Base-by-base conservation (phyloP, 2,329 filamentous ascomycete genomes). In the Plenodomus lindquistii region DNA sequence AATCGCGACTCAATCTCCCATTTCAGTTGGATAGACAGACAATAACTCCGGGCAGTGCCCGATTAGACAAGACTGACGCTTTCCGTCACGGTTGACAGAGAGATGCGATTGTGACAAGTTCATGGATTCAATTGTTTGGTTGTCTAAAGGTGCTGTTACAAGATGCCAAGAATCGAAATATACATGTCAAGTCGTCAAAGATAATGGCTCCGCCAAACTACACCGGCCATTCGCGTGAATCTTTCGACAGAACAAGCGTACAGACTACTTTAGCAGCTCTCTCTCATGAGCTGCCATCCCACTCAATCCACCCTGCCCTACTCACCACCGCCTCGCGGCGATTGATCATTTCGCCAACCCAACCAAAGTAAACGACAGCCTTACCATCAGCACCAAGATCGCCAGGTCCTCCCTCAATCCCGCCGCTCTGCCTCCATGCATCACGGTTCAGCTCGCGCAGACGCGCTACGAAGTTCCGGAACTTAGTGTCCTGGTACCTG, bases 371-470 rank as follows among this genome's bases (percentile, higher is more conserved):
- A 16, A 65, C 62, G 18, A 62, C 47, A 0, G 58, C 54, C 46
- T 52, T 52, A 11, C 62, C 60, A 49, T 61, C 54, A 3, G 46
- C 54, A 1, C 63, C 64, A 20, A 60, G 37, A 61, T 63, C 63
- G 17, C 37, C 42, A 21, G 31, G 2, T 0, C 59, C 60, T 0
- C 57, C 58, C 13, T 44, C 55, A 34, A 46, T 35, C 1, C 46
- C 56, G 1, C 58, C 59, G 37, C 48, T 52, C 43, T 55, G 54
- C 4, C 13, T 42, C 60, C 57, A 62, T 18, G 54, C 55, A 41
- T 59, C 44, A 3, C 50, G 36, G 31, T 46, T 52, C 47, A 68
- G 44, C 40, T 57, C 53, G 18, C 50, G 43, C 44, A 67, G 52
- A 38, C 52, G 29, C 3, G 8, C 36, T 11, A 59, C 61, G 36